Percentiles rank a stretch among this genome's conserved stretches.
Conservation (phyloP, 2,329 filamentous ascomycete species). For the Pseudogymnoascus sp. region DNA sequence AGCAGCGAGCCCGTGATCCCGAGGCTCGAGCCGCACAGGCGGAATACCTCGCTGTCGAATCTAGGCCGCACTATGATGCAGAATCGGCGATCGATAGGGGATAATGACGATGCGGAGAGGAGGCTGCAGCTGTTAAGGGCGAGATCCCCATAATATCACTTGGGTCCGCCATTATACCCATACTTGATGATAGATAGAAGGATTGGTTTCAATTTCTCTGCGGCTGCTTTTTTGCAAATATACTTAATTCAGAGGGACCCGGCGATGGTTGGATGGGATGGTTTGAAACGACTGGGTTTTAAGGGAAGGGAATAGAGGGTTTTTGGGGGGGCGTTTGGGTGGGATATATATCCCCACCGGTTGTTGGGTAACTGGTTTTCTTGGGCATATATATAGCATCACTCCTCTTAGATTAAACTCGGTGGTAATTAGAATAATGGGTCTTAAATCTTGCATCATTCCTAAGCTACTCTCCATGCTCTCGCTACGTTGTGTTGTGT, state of each 20-base stretch:
- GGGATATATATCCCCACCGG: background rate
- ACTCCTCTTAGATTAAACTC: constrained; percentile 2
- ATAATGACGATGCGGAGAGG: constrained; percentile 20
- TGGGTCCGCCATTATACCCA: background rate
- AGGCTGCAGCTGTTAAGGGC: constrained; percentile 20
- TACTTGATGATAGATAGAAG: background rate
- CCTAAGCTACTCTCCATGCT: background rate
- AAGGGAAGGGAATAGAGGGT: background rate
- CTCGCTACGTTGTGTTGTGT: background rate
- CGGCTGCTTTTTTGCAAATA: background rate
- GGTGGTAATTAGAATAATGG: background rate
- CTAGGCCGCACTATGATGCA: constrained; percentile 22
- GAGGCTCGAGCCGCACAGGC: constrained; percentile 13
- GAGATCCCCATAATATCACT: background rate
- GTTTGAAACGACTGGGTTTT: background rate
- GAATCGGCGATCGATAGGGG: constrained; percentile 15
- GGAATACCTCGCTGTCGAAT: constrained; percentile 16
- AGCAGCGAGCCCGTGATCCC: constrained; percentile 1
- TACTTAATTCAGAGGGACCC: background rate
- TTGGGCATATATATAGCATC: background rate
- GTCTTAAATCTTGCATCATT: background rate
- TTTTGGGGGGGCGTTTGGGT: background rate
- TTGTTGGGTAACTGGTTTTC: background rate
- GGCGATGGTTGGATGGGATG: background rate
- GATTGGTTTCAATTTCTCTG: background rate